Evolutionary conservation across 768 basidiomycete species (phyloP).

Genomic region (Termitomyces sp.): DNA sequence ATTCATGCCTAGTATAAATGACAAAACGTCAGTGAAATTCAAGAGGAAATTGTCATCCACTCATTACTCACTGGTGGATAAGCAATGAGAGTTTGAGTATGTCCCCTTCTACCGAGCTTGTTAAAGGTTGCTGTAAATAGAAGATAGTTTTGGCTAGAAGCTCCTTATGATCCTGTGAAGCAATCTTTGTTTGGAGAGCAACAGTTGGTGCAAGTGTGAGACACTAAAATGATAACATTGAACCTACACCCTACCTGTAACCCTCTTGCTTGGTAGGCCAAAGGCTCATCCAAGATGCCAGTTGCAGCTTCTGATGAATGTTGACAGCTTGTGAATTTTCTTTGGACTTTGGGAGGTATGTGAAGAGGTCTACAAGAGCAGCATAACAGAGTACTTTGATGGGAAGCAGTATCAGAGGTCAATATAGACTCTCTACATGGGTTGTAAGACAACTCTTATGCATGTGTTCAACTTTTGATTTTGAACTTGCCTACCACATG

Average conservation of each 20-base stretch:
- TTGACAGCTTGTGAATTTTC: conserved; percentile 52
- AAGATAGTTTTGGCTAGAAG: conserved; percentile 54
- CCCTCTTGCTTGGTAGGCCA: conserved; percentile 62
- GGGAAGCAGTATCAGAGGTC: conserved; percentile 51
- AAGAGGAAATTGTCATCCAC: neutral
- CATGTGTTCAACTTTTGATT: neutral
- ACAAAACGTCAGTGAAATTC: neutral
- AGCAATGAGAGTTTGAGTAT: conserved; percentile 47
- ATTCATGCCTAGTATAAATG: conserved; percentile 11
- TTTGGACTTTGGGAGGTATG: conserved; percentile 65
- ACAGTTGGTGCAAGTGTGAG: conserved; percentile 69
- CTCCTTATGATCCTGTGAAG: conserved; percentile 60
- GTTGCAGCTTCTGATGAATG: conserved; percentile 63
- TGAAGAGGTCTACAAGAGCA: conserved; percentile 71
- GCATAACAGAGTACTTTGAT: conserved; percentile 62
- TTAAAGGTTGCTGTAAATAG: conserved; percentile 57
- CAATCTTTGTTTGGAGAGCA: conserved; percentile 52
- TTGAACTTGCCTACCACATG: conserved; percentile 63
- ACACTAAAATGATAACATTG: conserved; percentile 42
- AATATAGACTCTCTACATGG: conserved; percentile 58
- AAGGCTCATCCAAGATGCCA: conserved; percentile 80
- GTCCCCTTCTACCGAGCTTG: conserved; percentile 63
- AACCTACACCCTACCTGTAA: conserved; percentile 39
- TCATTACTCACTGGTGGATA: conserved; percentile 50
- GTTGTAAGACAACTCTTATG: neutral